Percentiles rank a stretch among this genome's conserved stretches.
phyloP scores from a whole-genome alignment of 306 rosid species.

The Cicer arietinum region DNA sequence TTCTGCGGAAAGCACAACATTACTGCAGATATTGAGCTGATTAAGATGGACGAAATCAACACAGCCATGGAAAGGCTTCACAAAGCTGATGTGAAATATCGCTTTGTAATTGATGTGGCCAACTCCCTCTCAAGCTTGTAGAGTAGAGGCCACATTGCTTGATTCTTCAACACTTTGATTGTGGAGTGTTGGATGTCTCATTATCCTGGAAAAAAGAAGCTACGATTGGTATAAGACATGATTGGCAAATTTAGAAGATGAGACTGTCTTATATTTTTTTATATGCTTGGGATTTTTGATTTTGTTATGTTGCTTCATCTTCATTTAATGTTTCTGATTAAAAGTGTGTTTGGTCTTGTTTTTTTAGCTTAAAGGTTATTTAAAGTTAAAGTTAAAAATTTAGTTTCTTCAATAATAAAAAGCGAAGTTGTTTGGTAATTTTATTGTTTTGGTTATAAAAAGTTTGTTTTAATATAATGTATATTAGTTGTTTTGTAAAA shows the following conservation, averaged over 20 bases:
- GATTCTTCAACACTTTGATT: not conserved
- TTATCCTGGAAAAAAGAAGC: not conserved
- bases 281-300: not conserved
- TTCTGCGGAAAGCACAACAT: constrained; percentile 80
- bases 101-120: constrained; percentile 84
- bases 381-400: not conserved
- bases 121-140: constrained; percentile 59
- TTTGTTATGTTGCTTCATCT: not conserved
- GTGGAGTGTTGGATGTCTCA: not conserved
- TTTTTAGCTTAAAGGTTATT: not conserved
- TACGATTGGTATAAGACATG: not conserved
- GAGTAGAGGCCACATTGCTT: not conserved
- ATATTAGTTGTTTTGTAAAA: too few relatives aligned
- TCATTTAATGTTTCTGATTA: not conserved
- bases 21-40: constrained; percentile 77
- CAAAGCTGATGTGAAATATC: constrained; percentile 82
- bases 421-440: too few relatives aligned
- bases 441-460: too few relatives aligned
- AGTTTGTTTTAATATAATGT: too few relatives aligned
- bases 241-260: constrained; percentile 6
- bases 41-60: constrained; percentile 69
- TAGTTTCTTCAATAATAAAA: too few relatives aligned
- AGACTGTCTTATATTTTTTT: not conserved
- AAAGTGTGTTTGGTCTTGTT: not conserved
- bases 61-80: constrained; percentile 80